Percentiles rank a stretch among this genome's conserved stretches.
These are phyloP conservation scores for Phyllosticta paracitricarpa DNA, from an alignment of 2,329 filamentous ascomycete genomes.

Conservation along the genomic window DNA sequence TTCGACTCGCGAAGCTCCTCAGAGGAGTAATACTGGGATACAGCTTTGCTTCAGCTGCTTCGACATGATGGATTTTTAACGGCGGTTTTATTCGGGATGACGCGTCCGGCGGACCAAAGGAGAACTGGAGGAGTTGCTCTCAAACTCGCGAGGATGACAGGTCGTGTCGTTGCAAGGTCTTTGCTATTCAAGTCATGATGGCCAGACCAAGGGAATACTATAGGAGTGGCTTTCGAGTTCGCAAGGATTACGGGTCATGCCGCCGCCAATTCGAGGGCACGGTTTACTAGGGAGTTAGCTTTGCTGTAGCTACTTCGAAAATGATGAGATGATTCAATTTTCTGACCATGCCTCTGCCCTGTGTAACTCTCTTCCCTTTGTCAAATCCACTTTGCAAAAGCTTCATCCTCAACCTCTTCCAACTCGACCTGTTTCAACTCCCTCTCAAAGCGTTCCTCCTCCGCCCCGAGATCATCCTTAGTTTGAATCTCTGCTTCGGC, in stretches of 20 bases:
- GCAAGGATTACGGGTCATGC: neutral
- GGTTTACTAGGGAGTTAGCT: neutral
- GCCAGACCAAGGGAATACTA: neutral
- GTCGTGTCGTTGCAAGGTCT: neutral
- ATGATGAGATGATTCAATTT: neutral
- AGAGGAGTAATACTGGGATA: no score
- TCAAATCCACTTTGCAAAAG: slow-evolving; percentile 13
- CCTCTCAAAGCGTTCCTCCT: slow-evolving; percentile 26
- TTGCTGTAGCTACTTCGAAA: neutral
- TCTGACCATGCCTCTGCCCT: neutral
- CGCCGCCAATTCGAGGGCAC: neutral
- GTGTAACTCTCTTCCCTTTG: neutral
- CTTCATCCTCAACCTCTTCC: slow-evolving; percentile 38
- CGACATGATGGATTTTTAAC: no score
- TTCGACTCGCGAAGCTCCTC: no score
- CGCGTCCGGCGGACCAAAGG: neutral
- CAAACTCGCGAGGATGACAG: neutral
- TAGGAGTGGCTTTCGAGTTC: neutral
- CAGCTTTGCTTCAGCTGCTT: no score
- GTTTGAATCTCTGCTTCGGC: slow-evolving; percentile 25
- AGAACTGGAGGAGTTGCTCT: neutral
- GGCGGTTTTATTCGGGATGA: neutral
- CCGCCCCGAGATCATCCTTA: slow-evolving; percentile 17
- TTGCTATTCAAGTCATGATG: neutral
- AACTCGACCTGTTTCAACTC: slow-evolving; percentile 32